Evolutionary conservation across 495 filamentous ascomycete species (phyloP), one percentile per base, ranked within the genome.

Genomic region (Astrothelium macrocarpum): DNA sequence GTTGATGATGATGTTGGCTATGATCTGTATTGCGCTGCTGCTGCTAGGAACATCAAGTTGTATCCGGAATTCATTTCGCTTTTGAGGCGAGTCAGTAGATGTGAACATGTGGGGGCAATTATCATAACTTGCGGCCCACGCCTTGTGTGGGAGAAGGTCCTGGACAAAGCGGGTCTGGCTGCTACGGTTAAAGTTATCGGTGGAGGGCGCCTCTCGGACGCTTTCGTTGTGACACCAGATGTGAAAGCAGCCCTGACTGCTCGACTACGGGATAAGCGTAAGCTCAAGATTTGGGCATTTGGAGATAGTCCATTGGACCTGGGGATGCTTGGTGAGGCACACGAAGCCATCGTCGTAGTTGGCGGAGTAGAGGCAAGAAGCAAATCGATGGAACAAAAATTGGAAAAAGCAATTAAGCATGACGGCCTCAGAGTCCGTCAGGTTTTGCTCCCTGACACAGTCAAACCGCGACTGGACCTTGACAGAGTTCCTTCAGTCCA

Each of bases 291-390:
- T 26, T 83, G 78, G 71, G 85, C 84, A 0, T 85, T 88, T 68
- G 85, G 87, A 61, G 84, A 87, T 66, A 84, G 85, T 68, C 77
- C 77, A 0, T 62, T 86, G 32, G 86, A 88, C 69, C 31, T 88
- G 28, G 70, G 73, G 18, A 88, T 89, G 86, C 60, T 87, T 26
- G 61, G 31, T 3, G 67, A 73, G 53, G 84, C 85, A 32, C 68
- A 88, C 68, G 63, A 80, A 64, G 82, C 84, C 29, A 67, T 87
- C 34, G 75, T 88, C 18, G 79, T 88, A 1, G 82, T 85, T 26
- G 83, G 85, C 26, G 70, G 81, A 5, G 71, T 80, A 68, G 20
- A 69, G 0, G 65, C 60, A 1, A 78, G 84, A 62, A 88, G 84
- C 72, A 79, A 75, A 62, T 76, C 72, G 0, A 88, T 88, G 84